Evolutionary conservation across 2,329 filamentous ascomycete genomes (phyloP).

Genomic region (Colletotrichum limetticola): DNA sequence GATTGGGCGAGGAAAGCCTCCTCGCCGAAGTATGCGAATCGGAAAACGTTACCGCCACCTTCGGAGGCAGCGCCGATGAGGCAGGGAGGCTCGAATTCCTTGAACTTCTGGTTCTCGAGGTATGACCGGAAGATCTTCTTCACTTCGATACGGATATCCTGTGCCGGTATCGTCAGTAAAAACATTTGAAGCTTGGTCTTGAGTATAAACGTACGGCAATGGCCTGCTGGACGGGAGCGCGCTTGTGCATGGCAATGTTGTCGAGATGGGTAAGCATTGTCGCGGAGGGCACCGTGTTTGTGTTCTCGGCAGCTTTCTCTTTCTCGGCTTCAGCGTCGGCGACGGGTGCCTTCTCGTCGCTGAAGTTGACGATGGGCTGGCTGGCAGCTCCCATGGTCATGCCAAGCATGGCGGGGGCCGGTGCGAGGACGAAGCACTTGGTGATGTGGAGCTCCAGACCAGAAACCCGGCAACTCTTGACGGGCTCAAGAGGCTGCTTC

Average conservation of each 20-base stretch:
- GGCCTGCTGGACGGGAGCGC: constrained; percentile 90
- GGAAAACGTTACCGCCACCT: constrained; percentile 92
- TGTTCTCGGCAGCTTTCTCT: constrained; percentile 41
- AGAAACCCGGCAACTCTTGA: constrained; percentile 86
- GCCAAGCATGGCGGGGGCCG: constrained; percentile 66
- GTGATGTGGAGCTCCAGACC: constrained; percentile 88
- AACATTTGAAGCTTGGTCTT: not conserved
- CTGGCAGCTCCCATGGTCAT: constrained; percentile 67
- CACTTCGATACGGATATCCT: constrained; percentile 55
- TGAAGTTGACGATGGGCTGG: constrained; percentile 66
- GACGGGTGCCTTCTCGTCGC: constrained; percentile 62
- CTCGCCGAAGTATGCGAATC: constrained; percentile 88
- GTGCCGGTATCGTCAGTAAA: not conserved
- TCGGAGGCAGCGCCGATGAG: constrained; percentile 91
- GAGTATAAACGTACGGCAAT: constrained; percentile 71
- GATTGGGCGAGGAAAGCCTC: constrained; percentile 84
- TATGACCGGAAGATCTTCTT: constrained; percentile 50
- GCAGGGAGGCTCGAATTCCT: constrained; percentile 85
- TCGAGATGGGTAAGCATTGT: constrained; percentile 86
- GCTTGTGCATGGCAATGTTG: constrained; percentile 93
- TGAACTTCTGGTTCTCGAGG: constrained; percentile 12
- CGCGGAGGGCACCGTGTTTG: constrained; percentile 53
- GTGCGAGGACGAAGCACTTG: constrained; percentile 83
- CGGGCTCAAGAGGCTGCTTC: constrained; percentile 83
- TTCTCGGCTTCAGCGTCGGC: constrained; percentile 41